phyloP scores from a whole-genome alignment of 441 rosid genomes.

The Omphalea diandra region DNA sequence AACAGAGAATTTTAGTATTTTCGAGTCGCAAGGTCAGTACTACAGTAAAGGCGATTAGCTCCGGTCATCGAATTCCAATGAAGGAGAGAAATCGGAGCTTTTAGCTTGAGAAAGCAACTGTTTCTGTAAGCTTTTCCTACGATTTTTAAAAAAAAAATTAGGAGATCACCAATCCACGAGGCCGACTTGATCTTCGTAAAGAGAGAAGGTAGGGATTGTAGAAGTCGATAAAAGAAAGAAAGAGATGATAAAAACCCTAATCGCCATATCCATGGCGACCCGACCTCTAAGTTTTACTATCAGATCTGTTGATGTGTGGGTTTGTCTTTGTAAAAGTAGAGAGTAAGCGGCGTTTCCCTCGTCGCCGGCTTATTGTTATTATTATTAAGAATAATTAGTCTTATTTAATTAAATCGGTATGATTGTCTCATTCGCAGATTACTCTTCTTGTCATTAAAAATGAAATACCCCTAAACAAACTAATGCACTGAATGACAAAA shows the following conservation, averaged over 20 bases:
- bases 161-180: constrained; percentile 84
- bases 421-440: too few relatives aligned
- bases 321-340: too few relatives aligned
- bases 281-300: not conserved
- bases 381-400: too few relatives aligned
- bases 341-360: too few relatives aligned
- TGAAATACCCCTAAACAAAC: too few relatives aligned
- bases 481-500: too few relatives aligned
- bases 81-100: not conserved
- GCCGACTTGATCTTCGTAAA: constrained; percentile 97
- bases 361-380: too few relatives aligned
- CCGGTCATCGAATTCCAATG: not conserved
- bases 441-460: too few relatives aligned
- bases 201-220: constrained; percentile 43
- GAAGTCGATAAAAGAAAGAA: constrained; percentile 46
- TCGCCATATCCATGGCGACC: constrained; percentile 54
- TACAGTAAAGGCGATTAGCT: constrained; percentile 7
- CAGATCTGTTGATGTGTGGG: constrained; percentile 30
- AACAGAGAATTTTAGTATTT: not conserved
- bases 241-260: constrained; percentile 40
- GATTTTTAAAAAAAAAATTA: not conserved
- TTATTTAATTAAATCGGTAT: too few relatives aligned
- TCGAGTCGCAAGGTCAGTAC: too few relatives aligned
- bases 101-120: not conserved
- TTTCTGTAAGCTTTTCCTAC: not conserved